Conservation (phyloP, 2,329 filamentous ascomycete species). For the Paraphoma sp. region DNA sequence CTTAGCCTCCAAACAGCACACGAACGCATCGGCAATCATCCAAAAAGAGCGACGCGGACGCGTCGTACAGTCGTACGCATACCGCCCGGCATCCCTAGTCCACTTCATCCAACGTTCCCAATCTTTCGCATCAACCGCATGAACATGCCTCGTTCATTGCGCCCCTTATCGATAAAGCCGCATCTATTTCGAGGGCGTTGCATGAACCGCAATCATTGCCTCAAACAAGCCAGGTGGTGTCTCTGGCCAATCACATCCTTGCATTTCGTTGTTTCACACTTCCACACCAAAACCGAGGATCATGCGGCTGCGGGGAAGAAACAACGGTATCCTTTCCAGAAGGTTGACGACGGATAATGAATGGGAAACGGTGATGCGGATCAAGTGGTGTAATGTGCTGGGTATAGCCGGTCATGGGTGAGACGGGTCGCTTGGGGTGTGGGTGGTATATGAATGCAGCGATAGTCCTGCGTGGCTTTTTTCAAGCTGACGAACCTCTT, state of each 20-base stretch:
- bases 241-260: constrained; percentile 9
- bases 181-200: neutral
- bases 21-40: no score
- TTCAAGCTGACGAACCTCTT: neutral
- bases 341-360: constrained; percentile 6
- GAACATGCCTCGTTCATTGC: neutral
- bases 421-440: constrained; percentile 1
- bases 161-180: neutral
- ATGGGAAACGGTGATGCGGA: constrained; percentile 18
- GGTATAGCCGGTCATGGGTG: constrained; percentile 7
- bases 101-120: neutral
- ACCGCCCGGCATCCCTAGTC: neutral
- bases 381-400: constrained; percentile 9
- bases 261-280: constrained; percentile 6
- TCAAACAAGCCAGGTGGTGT: constrained; percentile 8
- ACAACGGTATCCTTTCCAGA: constrained; percentile 7
- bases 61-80: no score
- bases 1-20: no score
- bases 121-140: neutral
- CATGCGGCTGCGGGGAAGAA: neutral
- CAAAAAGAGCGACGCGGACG: no score
- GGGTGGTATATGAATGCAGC: neutral
- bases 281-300: constrained; percentile 7
- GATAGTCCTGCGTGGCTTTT: neutral
- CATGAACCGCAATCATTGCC: constrained; percentile 22